Percentiles rank a stretch among this genome's conserved stretches.
Evolutionary conservation across 345 rosid species (phyloP).

Genomic region (Lepidium sativum): DNA sequence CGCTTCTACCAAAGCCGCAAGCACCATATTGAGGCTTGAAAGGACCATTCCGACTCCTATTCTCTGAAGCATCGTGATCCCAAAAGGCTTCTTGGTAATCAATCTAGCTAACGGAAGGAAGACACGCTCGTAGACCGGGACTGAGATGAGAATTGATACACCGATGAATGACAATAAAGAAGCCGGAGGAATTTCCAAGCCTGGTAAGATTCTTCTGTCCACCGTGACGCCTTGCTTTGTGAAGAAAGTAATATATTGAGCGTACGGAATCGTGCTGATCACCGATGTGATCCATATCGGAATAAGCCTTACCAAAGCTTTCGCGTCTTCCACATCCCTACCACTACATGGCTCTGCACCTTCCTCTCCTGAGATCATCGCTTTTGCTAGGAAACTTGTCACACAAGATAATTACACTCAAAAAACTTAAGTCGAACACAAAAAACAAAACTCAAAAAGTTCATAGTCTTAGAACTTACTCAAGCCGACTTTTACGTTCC

Average conservation of each 20-base stretch:
- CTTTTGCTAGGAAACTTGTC: conserved; percentile 36
- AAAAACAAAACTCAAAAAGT: background rate
- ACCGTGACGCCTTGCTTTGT: conserved; percentile 72
- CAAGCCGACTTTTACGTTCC: background rate
- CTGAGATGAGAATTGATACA: too few relatives aligned
- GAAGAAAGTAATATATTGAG: conserved; percentile 61
- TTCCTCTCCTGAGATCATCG: conserved; percentile 27
- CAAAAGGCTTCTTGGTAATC: too few relatives aligned
- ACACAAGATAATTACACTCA: background rate
- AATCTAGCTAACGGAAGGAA: too few relatives aligned
- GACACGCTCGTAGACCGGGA: too few relatives aligned
- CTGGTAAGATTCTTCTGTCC: conserved; percentile 37
- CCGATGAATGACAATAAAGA: conserved; percentile 58
- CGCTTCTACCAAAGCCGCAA: too few relatives aligned
- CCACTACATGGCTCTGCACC: conserved; percentile 37
- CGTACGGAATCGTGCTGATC: conserved; percentile 42
- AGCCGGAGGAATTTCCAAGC: conserved; percentile 53
- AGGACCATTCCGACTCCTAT: too few relatives aligned
- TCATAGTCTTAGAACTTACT: conserved; percentile 1
- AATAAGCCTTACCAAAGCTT: conserved; percentile 48
- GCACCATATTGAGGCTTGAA: too few relatives aligned
- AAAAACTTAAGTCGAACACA: background rate
- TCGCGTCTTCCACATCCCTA: conserved; percentile 75
- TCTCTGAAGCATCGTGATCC: too few relatives aligned
- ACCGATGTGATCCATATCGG: conserved; percentile 70